Base-by-base conservation (phyloP, 805 yeast species). In the Saturnispora besseyi region DNA sequence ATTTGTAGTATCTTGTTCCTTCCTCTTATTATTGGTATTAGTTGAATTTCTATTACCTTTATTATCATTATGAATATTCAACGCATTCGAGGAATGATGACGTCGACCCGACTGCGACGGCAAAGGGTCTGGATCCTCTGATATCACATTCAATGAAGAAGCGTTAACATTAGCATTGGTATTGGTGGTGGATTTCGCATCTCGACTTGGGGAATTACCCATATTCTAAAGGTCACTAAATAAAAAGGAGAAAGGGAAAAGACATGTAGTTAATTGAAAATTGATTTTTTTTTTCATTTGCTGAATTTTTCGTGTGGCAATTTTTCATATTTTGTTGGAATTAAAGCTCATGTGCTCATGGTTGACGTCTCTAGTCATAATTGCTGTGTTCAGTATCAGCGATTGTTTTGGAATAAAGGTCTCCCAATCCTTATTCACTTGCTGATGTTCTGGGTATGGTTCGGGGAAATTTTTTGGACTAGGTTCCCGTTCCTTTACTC, bases 81-180 rank as follows among this genome's bases (percentile, higher is more conserved):
- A 46, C 44, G 45, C 41, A 37, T 38, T 32, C 36, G 34, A 30
- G 18, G 51, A 48, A 41, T 43, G 41, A 41, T 37, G 41, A 42
- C 38, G 46, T 24, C 44, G 49, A 30, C 45, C 38, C 28, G 52
- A 57, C 57, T 60, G 64, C 61, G 59, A 57, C 53, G 57, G 65
- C 63, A 65, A 60, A 58, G 65, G 66, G 59, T 62, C 69, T 42
- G 65, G 64, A 38, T 62, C 66, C 44, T 66, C 71, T 42, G 56
- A 57, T 45, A 62, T 44, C 4, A 26, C 49, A 26, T 33, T 46
- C 30, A 46, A 18, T 11, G 44, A 30, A 30, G 45, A 13, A 8
- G 41, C 28, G 10, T 30, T 26, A 18, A 26, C 24, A 12, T 28
- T 26, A 5, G 50, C 21, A 13, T 31, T 40, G 30, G 45, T 24